Evolutionary conservation across 139 green algal genomes (phyloP).

Genomic region (Nannochloris sp.): DNA sequence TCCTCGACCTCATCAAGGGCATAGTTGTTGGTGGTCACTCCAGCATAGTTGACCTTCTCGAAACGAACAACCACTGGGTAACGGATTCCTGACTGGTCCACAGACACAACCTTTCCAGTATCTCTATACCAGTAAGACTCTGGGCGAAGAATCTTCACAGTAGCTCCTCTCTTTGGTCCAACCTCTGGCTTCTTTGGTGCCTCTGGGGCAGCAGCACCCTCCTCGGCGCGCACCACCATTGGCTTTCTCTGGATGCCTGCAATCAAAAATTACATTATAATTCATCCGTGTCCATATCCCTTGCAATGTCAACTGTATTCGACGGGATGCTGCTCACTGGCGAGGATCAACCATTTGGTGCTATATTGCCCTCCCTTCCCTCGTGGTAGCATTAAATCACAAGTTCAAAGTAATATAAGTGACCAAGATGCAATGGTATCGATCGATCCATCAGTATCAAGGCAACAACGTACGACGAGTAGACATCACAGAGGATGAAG

Average conservation of each 20-base stretch:
- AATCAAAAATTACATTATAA: too few species aligned
- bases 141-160: conserved; percentile 85
- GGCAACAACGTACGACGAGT: too few species aligned
- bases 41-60: conserved; percentile 96
- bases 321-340: too few species aligned
- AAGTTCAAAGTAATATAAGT: too few species aligned
- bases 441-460: too few species aligned
- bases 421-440: too few species aligned
- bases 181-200: conserved; percentile 42
- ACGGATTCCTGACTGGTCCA: conserved; percentile 92
- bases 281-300: too few species aligned
- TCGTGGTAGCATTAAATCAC: too few species aligned
- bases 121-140: conserved; percentile 99
- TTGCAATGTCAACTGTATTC: too few species aligned
- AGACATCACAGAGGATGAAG: too few species aligned
- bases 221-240: conserved; percentile 21
- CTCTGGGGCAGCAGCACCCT: conserved; percentile 3
- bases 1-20: conserved; percentile 80
- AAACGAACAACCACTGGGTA: conserved; percentile 98
- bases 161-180: conserved; percentile 75
- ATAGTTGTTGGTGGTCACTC: conserved; percentile 98
- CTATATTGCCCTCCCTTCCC: too few species aligned
- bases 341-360: too few species aligned
- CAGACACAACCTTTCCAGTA: conserved; percentile 94
- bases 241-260: background rate